These are phyloP conservation scores for Melastoma candidum DNA, from an alignment of 441 rosid species.

Conservation along the genomic window DNA sequence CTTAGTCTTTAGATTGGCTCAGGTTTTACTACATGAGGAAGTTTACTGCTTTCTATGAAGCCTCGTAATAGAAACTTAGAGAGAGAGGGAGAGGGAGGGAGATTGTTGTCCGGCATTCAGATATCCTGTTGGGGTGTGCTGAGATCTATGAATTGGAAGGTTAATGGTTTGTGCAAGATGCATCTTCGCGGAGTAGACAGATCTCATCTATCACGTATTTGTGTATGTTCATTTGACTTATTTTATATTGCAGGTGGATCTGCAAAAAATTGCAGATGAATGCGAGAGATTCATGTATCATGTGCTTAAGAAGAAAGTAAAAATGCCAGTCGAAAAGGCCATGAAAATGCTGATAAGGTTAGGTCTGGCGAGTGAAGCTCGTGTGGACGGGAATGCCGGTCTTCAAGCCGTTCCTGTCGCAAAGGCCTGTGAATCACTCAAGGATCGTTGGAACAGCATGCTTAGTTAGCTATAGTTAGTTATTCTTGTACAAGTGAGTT, in stretches of 20 bases:
- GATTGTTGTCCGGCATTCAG: too few relatives aligned
- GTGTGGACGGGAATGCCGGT: conserved; percentile 29
- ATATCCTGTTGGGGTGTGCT: too few relatives aligned
- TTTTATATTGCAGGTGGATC: conserved; percentile 32
- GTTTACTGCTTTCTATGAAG: too few relatives aligned
- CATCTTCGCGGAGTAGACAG: not conserved
- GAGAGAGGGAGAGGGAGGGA: too few relatives aligned
- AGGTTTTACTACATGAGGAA: too few relatives aligned
- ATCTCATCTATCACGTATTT: not conserved
- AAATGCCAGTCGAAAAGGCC: conserved; percentile 82
- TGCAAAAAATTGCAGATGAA: conserved; percentile 41
- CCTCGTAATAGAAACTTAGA: too few relatives aligned
- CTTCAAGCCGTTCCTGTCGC: conserved; percentile 53
- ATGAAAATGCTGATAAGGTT: conserved; percentile 53
- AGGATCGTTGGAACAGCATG: conserved; percentile 56
- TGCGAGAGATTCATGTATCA: conserved; percentile 81
- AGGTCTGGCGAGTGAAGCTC: conserved; percentile 50
- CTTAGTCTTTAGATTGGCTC: too few relatives aligned
- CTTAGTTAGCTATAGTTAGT: conserved; percentile 14
- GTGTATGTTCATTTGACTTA: not conserved
- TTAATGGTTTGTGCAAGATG: not conserved
- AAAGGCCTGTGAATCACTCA: conserved; percentile 51
- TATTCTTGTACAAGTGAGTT: too few relatives aligned
- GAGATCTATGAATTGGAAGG: too few relatives aligned
- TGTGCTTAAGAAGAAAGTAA: conserved; percentile 55